Evolutionary conservation across 176 grass and related monocot species (phyloP).

Genomic region (Elymus sibiricus): DNA sequence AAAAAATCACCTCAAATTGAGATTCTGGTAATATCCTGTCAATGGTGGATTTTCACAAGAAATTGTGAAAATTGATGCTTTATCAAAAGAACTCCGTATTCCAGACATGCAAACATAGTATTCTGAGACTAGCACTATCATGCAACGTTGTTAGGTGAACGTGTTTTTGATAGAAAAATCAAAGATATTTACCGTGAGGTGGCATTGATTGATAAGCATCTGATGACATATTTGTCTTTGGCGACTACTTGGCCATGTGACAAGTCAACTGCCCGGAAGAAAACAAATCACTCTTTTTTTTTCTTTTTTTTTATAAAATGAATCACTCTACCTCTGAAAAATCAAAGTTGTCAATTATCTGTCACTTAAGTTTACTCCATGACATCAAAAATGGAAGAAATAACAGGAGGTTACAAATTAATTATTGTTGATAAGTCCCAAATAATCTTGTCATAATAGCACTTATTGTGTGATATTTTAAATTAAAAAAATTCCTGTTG

Average conservation of each 20-base stretch:
- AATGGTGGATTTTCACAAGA: neutral
- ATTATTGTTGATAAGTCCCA: no score
- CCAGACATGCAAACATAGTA: no score
- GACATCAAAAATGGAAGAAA: neutral
- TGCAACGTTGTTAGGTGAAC: neutral
- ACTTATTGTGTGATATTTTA: no score
- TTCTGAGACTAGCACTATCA: neutral
- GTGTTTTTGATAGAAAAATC: neutral
- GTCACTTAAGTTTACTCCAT: neutral
- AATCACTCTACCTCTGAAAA: neutral
- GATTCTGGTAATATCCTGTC: no score
- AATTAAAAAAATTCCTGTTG: neutral
- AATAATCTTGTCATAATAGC: no score
- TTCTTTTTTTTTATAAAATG: neutral
- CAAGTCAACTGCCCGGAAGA: neutral
- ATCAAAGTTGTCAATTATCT: neutral
- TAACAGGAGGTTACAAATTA: neutral
- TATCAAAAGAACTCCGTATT: neutral
- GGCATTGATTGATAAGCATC: neutral
- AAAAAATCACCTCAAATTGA: no score
- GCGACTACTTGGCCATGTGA: conserved; percentile 1
- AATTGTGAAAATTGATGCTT: neutral
- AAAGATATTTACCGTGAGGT: conserved; percentile 8
- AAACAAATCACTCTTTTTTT: neutral
- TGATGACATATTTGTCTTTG: neutral